Evolutionary conservation across 2,329 filamentous ascomycete species (phyloP), one percentile per base, ranked within the genome.

Genomic region (Nemania sp.): DNA sequence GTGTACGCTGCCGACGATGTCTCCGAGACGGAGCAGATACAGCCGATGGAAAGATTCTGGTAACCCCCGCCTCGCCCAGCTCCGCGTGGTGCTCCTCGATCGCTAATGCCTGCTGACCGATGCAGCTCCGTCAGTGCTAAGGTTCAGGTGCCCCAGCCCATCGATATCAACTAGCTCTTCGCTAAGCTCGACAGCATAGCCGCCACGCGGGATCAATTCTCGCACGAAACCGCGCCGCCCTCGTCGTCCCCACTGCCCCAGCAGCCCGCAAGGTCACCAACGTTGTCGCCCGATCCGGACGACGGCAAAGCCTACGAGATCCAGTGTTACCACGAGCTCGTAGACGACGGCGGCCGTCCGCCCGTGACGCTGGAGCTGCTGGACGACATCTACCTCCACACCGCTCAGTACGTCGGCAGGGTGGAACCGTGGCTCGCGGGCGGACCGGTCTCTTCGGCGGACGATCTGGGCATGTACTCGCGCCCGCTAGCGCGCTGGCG

Each of bases 401-500:
- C 40, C 11, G 49, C 25, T 3, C 21, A 20, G 17, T 48, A 46
- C 34, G 18, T 21, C 4, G 49, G 47, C 13, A n/a, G 40, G 18
- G 42, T 52, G 25, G 11, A 32, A 39, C 48, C 56, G 15, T 59
- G 56, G 49, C 5, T 53, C 29, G 40, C 5, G 10, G 21, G 25
- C 11, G 10, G 10, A 12, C 6, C 13, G 34, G 12, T n/a, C 18
- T 20, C 12, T 7, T 5, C 29, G 15, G 39, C 18, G n/a, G 32
- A 42, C 29, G 17, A 13, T 32, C n/a, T 37, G 5, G 42, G 42
- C n/a, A 40, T 47, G 35, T 59, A 53, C 40, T 47, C 48, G 32
- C 39, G 49, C 13, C 49, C 15, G 20, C 25, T 52, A 29, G 49
- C 35, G n/a, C 32, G 40, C 25, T 59, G 56, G 56, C 53, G 32